These are phyloP conservation scores for Xylaria longipes DNA, from an alignment of 495 filamentous ascomycete species.

Conservation along the genomic window DNA sequence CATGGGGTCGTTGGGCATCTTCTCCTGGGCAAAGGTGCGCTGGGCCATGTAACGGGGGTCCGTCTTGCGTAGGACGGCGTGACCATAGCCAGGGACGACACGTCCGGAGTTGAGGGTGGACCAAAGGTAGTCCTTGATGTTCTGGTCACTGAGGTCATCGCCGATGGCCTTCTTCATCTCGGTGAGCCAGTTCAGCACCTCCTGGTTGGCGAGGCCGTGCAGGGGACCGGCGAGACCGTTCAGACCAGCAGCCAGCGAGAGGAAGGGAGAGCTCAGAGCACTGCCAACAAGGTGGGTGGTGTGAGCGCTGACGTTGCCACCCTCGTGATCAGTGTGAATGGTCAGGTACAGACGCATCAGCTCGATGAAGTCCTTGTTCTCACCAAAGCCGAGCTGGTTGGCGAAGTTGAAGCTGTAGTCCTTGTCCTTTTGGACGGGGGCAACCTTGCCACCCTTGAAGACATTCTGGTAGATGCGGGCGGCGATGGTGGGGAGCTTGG, in stretches of 20 bases:
- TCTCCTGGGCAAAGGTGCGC: slow-evolving; percentile 87
- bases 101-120: slow-evolving; percentile 91
- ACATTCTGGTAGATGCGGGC: slow-evolving; percentile 99
- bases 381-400: slow-evolving; percentile 95
- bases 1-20: slow-evolving; percentile 95
- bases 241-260: slow-evolving; percentile 93
- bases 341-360: slow-evolving; percentile 97
- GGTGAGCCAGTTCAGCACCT: slow-evolving; percentile 97
- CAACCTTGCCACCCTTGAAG: slow-evolving; percentile 99
- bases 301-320: slow-evolving; percentile 97
- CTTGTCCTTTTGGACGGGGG: slow-evolving; percentile 94
- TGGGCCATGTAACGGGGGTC: slow-evolving; percentile 98
- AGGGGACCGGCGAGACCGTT: slow-evolving; percentile 98
- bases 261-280: slow-evolving; percentile 95
- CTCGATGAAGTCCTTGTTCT: slow-evolving; percentile 97
- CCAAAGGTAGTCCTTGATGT: slow-evolving; percentile 98
- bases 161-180: slow-evolving; percentile 98
- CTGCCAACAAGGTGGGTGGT: slow-evolving; percentile 97
- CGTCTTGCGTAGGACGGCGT: slow-evolving; percentile 98
- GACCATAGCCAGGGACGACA: slow-evolving; percentile 97
- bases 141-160: slow-evolving; percentile 91
- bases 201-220: slow-evolving; percentile 98
- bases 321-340: slow-evolving; percentile 99
- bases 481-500: slow-evolving; percentile 98
- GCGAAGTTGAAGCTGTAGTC: slow-evolving; percentile 98